These are phyloP conservation scores for Starmerella sirachaensis DNA, from an alignment of 805 yeast genomes.

Conservation along the genomic window DNA sequence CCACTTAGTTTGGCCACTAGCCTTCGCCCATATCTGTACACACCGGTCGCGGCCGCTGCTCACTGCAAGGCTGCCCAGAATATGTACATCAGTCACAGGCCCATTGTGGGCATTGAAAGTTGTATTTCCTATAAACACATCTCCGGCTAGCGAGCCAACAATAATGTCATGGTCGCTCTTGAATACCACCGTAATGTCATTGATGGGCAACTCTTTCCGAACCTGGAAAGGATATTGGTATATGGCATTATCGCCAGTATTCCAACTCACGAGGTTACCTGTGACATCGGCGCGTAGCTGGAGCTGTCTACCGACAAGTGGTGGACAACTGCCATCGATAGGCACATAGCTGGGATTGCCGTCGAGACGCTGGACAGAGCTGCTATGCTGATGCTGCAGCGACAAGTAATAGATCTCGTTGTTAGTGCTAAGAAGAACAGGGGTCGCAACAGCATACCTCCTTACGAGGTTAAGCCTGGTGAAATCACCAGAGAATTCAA, in stretches of 20 bases:
- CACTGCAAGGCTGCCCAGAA: conserved; percentile 3
- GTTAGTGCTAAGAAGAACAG: background rate
- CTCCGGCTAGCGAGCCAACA: conserved; percentile 13
- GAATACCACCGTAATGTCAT: conserved; percentile 6
- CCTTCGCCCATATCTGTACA: conserved; percentile 17
- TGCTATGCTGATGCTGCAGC: too few species aligned
- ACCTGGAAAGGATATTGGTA: conserved; percentile 8
- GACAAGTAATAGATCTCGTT: background rate
- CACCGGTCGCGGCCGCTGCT: conserved; percentile 19
- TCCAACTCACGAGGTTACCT: conserved; percentile 10
- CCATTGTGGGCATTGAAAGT: conserved; percentile 18
- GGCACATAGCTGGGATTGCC: background rate
- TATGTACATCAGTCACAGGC: conserved; percentile 19
- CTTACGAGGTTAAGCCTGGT: background rate
- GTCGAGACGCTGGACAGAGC: background rate
- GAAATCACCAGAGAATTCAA: too few species aligned
- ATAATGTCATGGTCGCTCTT: background rate
- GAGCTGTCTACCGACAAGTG: too few species aligned
- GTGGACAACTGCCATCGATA: too few species aligned
- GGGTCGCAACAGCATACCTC: conserved; percentile 1
- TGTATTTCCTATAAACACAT: conserved; percentile 6
- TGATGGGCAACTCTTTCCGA: background rate
- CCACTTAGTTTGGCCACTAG: conserved; percentile 31
- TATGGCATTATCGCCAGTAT: conserved; percentile 1
- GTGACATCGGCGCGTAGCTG: background rate